These are phyloP conservation scores for Sesbania bispinosa DNA, from an alignment of 306 rosid species.

Conservation along the genomic window DNA sequence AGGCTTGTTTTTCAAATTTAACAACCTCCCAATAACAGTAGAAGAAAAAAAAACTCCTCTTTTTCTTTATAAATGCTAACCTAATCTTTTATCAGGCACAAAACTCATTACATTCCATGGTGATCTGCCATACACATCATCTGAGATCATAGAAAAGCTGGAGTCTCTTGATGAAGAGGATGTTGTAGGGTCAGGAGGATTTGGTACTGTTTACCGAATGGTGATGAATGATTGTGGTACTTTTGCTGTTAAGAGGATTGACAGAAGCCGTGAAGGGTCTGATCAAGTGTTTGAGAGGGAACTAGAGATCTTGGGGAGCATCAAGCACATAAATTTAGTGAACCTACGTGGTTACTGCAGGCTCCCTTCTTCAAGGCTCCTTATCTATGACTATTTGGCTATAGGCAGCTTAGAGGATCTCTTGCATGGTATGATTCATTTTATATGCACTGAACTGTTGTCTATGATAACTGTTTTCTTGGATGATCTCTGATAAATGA, in stretches of 20 bases:
- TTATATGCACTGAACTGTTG: background rate
- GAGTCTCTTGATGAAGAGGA: slow-evolving; percentile 77
- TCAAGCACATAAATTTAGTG: slow-evolving; percentile 84
- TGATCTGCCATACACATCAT: slow-evolving; percentile 81
- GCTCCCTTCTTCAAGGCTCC: slow-evolving; percentile 88
- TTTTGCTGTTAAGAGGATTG: slow-evolving; percentile 90
- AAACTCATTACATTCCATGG: slow-evolving; percentile 95
- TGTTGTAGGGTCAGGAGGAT: slow-evolving; percentile 88
- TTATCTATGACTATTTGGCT: slow-evolving; percentile 76
- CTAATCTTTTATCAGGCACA: slow-evolving; percentile 49
- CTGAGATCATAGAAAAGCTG: slow-evolving; percentile 80
- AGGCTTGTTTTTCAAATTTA: slow-evolving; percentile 4
- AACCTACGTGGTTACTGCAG: slow-evolving; percentile 91
- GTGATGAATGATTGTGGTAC: slow-evolving; percentile 87
- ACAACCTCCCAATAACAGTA: background rate
- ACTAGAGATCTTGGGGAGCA: slow-evolving; percentile 87
- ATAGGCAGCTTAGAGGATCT: slow-evolving; percentile 84
- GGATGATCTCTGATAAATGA: no score
- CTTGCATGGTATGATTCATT: slow-evolving; percentile 73
- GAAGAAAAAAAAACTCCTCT: no score
- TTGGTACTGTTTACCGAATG: slow-evolving; percentile 90
- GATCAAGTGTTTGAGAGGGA: slow-evolving; percentile 91
- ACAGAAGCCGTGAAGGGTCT: slow-evolving; percentile 68
- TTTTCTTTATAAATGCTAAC: background rate
- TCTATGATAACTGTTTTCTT: background rate